Percentiles rank a stretch among this genome's conserved stretches.
Evolutionary conservation across 2,329 filamentous ascomycete species (phyloP).

Genomic region (Nectriaceae sp.): DNA sequence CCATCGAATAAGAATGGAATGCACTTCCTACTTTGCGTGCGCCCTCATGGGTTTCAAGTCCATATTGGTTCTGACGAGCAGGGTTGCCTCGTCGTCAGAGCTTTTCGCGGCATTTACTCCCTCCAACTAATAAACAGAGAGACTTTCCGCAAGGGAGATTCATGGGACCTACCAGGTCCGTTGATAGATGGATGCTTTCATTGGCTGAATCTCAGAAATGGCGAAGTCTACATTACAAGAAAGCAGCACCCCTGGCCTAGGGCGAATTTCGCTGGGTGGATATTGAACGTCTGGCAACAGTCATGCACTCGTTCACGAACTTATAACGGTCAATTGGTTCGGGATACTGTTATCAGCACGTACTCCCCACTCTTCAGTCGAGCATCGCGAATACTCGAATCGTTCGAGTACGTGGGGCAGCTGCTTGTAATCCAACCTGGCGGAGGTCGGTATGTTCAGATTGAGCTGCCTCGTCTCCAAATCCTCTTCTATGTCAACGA

Average conservation of each 20-base stretch:
- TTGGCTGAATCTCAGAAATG: constrained; percentile 46
- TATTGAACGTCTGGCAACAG: constrained; percentile 26
- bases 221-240: neutral
- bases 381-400: constrained; percentile 46
- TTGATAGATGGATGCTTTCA: constrained; percentile 56
- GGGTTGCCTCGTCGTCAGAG: constrained; percentile 29
- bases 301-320: constrained; percentile 35
- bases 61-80: constrained; percentile 38
- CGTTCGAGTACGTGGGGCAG: constrained; percentile 33
- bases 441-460: constrained; percentile 28
- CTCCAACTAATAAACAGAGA: constrained; percentile 24
- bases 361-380: constrained; percentile 40
- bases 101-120: constrained; percentile 16
- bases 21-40: constrained; percentile 41
- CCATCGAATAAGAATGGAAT: constrained; percentile 56
- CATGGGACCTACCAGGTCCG: constrained; percentile 49
- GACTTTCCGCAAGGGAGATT: constrained; percentile 10
- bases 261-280: constrained; percentile 53
- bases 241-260: constrained; percentile 11
- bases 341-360: constrained; percentile 48
- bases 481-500: constrained; percentile 54
- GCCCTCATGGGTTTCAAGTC: constrained; percentile 49
- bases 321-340: constrained; percentile 16
- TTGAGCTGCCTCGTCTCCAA: constrained; percentile 55
- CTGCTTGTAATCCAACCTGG: constrained; percentile 41